A percentile compares a stretch with the other conserved stretches of the same genome.
Conservation (phyloP, 495 filamentous ascomycete genomes). For the Penicillium crystallinum region DNA sequence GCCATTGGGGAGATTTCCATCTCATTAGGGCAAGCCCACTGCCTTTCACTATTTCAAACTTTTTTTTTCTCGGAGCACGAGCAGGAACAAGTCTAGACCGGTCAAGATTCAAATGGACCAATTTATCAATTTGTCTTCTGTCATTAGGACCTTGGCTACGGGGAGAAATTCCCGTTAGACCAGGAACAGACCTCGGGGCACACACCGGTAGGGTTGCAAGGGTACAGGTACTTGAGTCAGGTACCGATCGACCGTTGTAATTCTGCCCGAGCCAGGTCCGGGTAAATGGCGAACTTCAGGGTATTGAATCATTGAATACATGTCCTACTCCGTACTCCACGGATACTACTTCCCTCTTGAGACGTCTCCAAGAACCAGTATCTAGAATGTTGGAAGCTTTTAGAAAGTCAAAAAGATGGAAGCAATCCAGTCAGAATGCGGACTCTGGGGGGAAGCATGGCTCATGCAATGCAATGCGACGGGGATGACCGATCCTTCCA, state of each 20-base stretch:
- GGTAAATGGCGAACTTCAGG: too few relatives aligned
- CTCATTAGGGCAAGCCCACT: conserved; percentile 4
- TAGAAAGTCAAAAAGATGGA: background rate
- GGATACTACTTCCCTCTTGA: background rate
- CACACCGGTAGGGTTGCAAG: conserved; percentile 7
- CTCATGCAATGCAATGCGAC: conserved; percentile 30
- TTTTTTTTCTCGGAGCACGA: conserved; percentile 17
- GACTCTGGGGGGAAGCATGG: conserved; percentile 20
- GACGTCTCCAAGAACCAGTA: background rate
- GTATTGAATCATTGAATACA: background rate
- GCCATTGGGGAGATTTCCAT: conserved; percentile 4
- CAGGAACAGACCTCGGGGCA: conserved; percentile 15
- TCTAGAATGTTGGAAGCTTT: background rate
- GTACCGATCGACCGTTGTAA: conserved; percentile 12
- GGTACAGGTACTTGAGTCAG: conserved; percentile 9
- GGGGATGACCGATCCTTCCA: conserved; percentile 15
- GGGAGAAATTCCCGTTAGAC: conserved; percentile 4
- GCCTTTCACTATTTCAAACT: background rate
- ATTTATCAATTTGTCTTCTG: conserved; percentile 15
- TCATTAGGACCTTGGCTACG: background rate
- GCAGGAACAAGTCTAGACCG: conserved; percentile 25
- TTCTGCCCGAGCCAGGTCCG: conserved; percentile 1
- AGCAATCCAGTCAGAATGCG: background rate
- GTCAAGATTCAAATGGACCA: conserved; percentile 21
- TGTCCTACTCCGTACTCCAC: background rate